phyloP scores from a whole-genome alignment of 108 stramenopile species.

The Epithemia pelagica region DNA sequence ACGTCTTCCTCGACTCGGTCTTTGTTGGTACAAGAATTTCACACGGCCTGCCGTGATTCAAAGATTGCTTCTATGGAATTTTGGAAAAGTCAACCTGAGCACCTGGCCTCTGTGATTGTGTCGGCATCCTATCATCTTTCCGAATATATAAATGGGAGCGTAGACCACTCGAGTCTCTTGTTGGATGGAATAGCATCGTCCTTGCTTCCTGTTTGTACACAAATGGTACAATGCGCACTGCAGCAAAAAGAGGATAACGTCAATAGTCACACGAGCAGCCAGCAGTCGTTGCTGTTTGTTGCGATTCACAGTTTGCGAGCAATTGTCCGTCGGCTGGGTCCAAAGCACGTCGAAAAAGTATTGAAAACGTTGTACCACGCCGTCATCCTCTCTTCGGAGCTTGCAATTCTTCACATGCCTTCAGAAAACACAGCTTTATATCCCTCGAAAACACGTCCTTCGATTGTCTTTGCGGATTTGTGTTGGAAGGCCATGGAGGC shows the following conservation, averaged over 20 bases:
- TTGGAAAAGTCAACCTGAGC: neutral
- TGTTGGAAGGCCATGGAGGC: neutral
- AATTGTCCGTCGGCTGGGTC: neutral
- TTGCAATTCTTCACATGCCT: no score
- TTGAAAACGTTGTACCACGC: slow-evolving; percentile 9
- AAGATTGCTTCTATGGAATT: neutral
- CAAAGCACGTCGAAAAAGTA: slow-evolving; percentile 1
- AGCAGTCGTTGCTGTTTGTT: neutral
- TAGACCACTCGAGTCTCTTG: neutral
- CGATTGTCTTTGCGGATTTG: neutral
- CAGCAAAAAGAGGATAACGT: neutral
- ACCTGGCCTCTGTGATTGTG: neutral
- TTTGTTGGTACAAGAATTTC: neutral
- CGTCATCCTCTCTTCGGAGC: slow-evolving; percentile 3
- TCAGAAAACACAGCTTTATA: no score
- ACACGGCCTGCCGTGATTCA: neutral
- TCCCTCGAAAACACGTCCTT: neutral
- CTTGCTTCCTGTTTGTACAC: neutral
- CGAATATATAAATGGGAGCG: neutral
- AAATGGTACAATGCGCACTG: neutral
- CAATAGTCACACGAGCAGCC: neutral
- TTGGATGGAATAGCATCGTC: neutral
- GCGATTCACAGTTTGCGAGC: slow-evolving; percentile 11
- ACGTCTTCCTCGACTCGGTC: neutral
- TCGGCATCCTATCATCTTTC: neutral